Conservation (phyloP, 2,329 filamentous ascomycete species). For the Stromatinia cepivora region DNA sequence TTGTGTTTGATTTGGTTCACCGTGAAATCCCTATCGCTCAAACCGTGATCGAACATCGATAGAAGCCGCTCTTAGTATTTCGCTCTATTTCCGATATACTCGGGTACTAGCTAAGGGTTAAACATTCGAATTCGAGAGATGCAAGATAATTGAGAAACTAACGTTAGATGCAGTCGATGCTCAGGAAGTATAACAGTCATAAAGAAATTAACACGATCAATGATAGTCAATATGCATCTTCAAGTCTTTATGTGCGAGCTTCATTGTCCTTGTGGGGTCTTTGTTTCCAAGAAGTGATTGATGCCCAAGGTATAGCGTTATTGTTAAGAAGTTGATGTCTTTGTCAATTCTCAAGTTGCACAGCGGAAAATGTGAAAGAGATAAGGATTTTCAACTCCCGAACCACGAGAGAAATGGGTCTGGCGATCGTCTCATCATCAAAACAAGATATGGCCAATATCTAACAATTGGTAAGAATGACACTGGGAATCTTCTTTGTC, state of each 20-base stretch:
- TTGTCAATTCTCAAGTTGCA: neutral
- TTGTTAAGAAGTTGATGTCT: neutral
- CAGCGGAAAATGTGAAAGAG: neutral
- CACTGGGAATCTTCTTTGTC: no score
- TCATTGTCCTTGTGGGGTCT: neutral
- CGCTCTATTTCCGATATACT: neutral
- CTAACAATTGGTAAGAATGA: no score
- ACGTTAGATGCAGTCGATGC: neutral
- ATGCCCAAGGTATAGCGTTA: conserved; percentile 10
- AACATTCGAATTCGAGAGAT: neutral
- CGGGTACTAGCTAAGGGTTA: no score
- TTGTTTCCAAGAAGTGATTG: neutral
- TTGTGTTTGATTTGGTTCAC: neutral
- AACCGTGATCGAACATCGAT: neutral
- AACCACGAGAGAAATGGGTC: neutral
- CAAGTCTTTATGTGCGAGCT: neutral
- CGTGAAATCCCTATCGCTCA: neutral
- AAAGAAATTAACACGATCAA: neutral
- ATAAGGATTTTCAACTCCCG: neutral
- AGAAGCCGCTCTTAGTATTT: neutral
- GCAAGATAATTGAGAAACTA: neutral
- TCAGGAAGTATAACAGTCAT: neutral
- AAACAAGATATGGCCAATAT: no score
- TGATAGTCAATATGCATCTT: neutral
- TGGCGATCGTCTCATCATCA: no score